Percentiles rank a stretch among this genome's conserved stretches.
These are phyloP conservation scores for Debaryomycetaceae sp. DNA, from an alignment of 1,139 yeast genomes.

Conservation along the genomic window DNA sequence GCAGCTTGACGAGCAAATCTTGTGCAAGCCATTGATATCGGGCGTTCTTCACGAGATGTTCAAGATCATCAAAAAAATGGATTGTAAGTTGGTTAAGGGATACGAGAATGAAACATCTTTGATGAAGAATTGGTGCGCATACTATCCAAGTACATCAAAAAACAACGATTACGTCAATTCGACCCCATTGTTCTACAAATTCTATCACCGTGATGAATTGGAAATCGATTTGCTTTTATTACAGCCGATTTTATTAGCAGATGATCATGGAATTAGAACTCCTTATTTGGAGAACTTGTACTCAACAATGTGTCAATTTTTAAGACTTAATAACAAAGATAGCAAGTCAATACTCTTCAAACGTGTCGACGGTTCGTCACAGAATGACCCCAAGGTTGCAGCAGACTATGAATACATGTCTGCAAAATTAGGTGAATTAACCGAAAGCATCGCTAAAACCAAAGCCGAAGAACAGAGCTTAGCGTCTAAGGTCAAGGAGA, in stretches of 20 bases:
- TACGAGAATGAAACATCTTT: slow-evolving; percentile 62
- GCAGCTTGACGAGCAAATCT: slow-evolving; percentile 57
- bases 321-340: slow-evolving; percentile 41
- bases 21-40: slow-evolving; percentile 79
- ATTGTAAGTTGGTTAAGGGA: slow-evolving; percentile 65
- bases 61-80: slow-evolving; percentile 75
- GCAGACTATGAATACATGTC: slow-evolving; percentile 11
- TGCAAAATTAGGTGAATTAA: slow-evolving; percentile 16
- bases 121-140: slow-evolving; percentile 49
- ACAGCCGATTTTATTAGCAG: slow-evolving; percentile 85
- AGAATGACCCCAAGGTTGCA: not conserved
- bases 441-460: slow-evolving; percentile 19
- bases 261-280: slow-evolving; percentile 78
- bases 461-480: slow-evolving; percentile 18
- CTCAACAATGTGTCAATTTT: slow-evolving; percentile 71
- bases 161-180: slow-evolving; percentile 38
- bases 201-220: slow-evolving; percentile 50
- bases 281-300: slow-evolving; percentile 87
- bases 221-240: slow-evolving; percentile 71
- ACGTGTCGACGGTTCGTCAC: not conserved
- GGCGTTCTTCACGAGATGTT: slow-evolving; percentile 76
- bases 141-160: slow-evolving; percentile 32
- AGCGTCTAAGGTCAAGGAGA: slow-evolving; percentile 20
- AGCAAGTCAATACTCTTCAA: slow-evolving; percentile 32
- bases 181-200: slow-evolving; percentile 60